A percentile compares a stretch with the other conserved stretches of the same genome.
Conservation (phyloP, 2,329 filamentous ascomycete genomes). For the Sordariomycetes sp. region DNA sequence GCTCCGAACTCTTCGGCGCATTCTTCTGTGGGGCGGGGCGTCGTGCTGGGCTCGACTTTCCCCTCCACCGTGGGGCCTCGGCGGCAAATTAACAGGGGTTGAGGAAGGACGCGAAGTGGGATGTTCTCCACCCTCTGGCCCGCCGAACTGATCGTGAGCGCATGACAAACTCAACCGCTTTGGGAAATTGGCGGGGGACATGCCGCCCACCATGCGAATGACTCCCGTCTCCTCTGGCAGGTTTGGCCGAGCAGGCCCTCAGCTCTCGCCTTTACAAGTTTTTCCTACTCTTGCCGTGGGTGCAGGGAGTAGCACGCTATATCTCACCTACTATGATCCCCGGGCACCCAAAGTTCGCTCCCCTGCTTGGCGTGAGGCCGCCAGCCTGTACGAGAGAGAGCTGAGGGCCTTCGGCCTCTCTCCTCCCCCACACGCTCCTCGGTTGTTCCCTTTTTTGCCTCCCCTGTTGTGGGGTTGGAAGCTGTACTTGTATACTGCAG, state of each 20-base stretch:
- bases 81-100: neutral
- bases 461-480: neutral
- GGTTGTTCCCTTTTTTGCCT: neutral
- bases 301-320: constrained; percentile 12
- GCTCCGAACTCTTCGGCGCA: constrained; percentile 21
- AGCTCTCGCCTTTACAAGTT: neutral
- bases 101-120: neutral
- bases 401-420: neutral
- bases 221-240: no score
- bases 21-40: constrained; percentile 25
- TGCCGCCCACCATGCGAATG: constrained; percentile 18
- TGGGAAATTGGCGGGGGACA: constrained; percentile 31
- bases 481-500: neutral
- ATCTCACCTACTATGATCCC: constrained; percentile 25
- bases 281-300: neutral
- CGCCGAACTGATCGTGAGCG: constrained; percentile 10
- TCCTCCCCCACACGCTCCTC: neutral
- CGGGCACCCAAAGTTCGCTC: constrained; percentile 1
- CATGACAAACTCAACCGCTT: constrained; percentile 30
- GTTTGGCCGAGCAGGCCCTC: no score
- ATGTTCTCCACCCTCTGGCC: neutral
- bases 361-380: neutral
- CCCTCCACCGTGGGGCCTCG: neutral
- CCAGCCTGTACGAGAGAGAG: neutral
- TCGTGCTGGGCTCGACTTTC: neutral